Base-by-base conservation (phyloP, 805 yeast genomes). In the Candida stauntonica region DNA sequence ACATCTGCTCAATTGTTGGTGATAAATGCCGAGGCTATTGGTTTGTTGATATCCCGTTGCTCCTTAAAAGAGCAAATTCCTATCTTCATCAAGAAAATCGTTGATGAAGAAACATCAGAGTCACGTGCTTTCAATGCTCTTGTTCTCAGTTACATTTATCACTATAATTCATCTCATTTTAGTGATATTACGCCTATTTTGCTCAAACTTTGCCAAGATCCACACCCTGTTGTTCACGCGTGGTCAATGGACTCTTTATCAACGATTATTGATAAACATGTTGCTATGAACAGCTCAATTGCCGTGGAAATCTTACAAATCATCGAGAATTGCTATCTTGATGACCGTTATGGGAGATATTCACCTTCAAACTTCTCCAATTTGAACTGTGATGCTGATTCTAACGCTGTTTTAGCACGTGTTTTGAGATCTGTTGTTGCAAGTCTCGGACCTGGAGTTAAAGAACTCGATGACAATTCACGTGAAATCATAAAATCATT, bases 151-250 rank as follows among this genome's bases (percentile, higher is more conserved):
- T 58, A 72, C 4, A 64, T 76, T 18, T 67, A 67, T 38, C 64
- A 65, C 34, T 65, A 62, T 41, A 67, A 60, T 36, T 60, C 72
- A 3, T 54, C 65, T 1, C 66, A 68, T 23, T 63, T 73, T 39
- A 55, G 62, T 33, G 54, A 73, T 4, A 72, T 81, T 4, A 66
- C 72, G 40, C 78, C 77, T 26, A 77, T 86, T 5, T 53, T 79
- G 3, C 58, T 71, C 27, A 79, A 84, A 13, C 66, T 91, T 20
- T 58, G 80, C 4, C 63, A 63, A 16, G 98, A 91, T 58, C 89
- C 96, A 0, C 91, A 89, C 55, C 96, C 96, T 0, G 64, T 76
- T 1, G 88, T 93, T 14, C 89, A 86, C 55, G 71, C 75, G 38
- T 81, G 88, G 70, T 70, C 91, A 1, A 57, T 88, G 48, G 73